Percentiles rank a stretch among this genome's conserved stretches.
These are phyloP conservation scores for Penicillium simplicissimum DNA, from an alignment of 495 filamentous ascomycete species.

Conservation along the genomic window DNA sequence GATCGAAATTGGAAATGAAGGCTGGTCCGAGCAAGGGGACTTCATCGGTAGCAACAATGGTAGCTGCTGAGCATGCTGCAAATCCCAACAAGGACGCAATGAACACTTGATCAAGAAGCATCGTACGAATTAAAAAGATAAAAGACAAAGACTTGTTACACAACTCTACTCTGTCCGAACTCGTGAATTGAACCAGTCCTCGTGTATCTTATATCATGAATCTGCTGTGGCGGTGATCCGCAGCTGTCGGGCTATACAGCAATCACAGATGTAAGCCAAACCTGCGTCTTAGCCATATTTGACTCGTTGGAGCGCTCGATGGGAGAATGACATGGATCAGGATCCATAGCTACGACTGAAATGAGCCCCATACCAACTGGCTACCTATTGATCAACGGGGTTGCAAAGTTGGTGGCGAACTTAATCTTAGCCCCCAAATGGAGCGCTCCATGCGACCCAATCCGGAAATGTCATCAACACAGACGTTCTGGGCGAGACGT, in stretches of 20 bases:
- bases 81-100: not conserved
- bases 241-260: not conserved
- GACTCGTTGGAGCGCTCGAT: not conserved
- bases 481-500: not conserved
- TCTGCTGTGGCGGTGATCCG: not conserved
- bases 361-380: not conserved
- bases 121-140: not conserved
- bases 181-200: not conserved
- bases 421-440: not conserved
- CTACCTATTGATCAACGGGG: not conserved
- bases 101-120: not conserved
- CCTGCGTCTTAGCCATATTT: not conserved
- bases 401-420: not conserved
- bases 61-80: not conserved
- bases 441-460: not conserved
- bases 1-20: slow-evolving; percentile 19
- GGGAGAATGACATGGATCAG: not conserved
- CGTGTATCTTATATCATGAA: not conserved
- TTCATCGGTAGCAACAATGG: slow-evolving; percentile 17
- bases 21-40: slow-evolving; percentile 13
- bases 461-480: not conserved
- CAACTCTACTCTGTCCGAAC: not conserved
- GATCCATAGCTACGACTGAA: not conserved
- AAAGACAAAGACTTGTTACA: not conserved
- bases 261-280: not conserved